These are phyloP conservation scores for Larix kaempferi DNA, from an alignment of 75 land plant genomes.

Conservation along the genomic window DNA sequence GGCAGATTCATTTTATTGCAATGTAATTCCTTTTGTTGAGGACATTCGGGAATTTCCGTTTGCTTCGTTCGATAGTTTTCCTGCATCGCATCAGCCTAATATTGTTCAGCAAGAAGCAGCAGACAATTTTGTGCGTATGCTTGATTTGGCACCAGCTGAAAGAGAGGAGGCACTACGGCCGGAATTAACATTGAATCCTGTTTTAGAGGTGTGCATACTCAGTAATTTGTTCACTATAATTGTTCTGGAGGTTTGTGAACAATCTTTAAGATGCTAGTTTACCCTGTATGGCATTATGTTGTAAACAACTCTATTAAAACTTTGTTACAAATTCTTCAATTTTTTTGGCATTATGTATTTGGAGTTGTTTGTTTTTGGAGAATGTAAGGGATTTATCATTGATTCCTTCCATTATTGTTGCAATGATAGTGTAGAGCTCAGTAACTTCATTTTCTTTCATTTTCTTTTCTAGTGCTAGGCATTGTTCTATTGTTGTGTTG, in stretches of 20 bases:
- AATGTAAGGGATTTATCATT: too few relatives aligned
- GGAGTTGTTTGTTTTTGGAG: too few relatives aligned
- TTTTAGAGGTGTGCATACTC: slow-evolving; percentile 44
- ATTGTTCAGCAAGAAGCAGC: slow-evolving; percentile 82
- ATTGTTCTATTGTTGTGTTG: too few relatives aligned
- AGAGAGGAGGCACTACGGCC: slow-evolving; percentile 63
- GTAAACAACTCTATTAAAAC: background rate
- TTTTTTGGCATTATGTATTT: too few relatives aligned
- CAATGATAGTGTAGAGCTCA: too few relatives aligned
- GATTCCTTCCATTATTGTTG: too few relatives aligned
- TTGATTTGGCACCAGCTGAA: slow-evolving; percentile 78
- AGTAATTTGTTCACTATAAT: background rate
- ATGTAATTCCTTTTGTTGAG: slow-evolving; percentile 91
- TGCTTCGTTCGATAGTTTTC: slow-evolving; percentile 69
- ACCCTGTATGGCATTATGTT: background rate
- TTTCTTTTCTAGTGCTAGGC: too few relatives aligned
- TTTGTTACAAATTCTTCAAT: background rate
- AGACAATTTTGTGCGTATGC: slow-evolving; percentile 65
- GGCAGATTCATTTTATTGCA: slow-evolving; percentile 98
- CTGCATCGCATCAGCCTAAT: slow-evolving; percentile 61
- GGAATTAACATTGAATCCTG: slow-evolving; percentile 83
- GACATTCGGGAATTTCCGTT: slow-evolving; percentile 92
- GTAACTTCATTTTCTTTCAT: too few relatives aligned
- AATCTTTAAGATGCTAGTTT: background rate
- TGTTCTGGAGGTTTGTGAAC: background rate